phyloP scores from a whole-genome alignment of 2,329 filamentous ascomycete genomes.

The Sclerotinia trifoliorum region DNA sequence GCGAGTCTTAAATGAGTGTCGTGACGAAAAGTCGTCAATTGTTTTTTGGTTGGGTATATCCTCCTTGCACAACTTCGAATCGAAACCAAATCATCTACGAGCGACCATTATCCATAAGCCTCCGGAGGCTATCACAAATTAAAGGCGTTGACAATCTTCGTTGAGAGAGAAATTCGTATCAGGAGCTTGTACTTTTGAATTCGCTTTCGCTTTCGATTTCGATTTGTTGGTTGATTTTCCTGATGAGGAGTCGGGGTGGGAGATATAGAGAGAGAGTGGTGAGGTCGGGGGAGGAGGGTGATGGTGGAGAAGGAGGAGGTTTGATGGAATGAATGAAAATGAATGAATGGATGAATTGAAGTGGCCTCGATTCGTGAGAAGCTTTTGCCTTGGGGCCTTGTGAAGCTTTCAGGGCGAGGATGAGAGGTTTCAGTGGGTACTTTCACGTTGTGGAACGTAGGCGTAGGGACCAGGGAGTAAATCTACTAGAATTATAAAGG shows the following conservation, averaged over 20 bases:
- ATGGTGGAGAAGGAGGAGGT: not conserved
- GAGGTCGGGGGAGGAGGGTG: conserved; percentile 13
- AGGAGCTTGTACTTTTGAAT: conserved; percentile 30
- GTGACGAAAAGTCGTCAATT: conserved; percentile 41
- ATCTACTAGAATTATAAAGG: not conserved
- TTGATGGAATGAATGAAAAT: conserved; percentile 13
- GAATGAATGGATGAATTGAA: conserved; percentile 17
- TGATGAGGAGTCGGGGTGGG: conserved; percentile 19
- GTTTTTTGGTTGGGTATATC: conserved; percentile 23
- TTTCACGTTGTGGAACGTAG: conserved; percentile 8
- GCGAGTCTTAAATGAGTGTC: conserved; percentile 40
- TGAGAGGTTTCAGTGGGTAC: conserved; percentile 13
- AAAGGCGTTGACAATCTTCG: conserved; percentile 25
- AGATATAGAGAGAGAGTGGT: not conserved
- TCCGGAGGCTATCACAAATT: conserved; percentile 36
- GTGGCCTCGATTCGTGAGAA: conserved; percentile 14
- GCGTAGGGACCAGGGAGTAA: conserved; percentile 3
- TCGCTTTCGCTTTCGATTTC: conserved; percentile 12
- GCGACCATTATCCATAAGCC: conserved; percentile 39
- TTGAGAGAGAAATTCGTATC: conserved; percentile 24
- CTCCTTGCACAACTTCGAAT: conserved; percentile 32
- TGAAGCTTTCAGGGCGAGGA: conserved; percentile 13
- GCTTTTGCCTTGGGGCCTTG: conserved; percentile 20
- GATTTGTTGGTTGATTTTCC: not conserved
- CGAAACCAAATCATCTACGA: conserved; percentile 35